phyloP scores from a whole-genome alignment of 225 moss, liverwort and hornwort species.

The Marchantia polymorpha region DNA sequence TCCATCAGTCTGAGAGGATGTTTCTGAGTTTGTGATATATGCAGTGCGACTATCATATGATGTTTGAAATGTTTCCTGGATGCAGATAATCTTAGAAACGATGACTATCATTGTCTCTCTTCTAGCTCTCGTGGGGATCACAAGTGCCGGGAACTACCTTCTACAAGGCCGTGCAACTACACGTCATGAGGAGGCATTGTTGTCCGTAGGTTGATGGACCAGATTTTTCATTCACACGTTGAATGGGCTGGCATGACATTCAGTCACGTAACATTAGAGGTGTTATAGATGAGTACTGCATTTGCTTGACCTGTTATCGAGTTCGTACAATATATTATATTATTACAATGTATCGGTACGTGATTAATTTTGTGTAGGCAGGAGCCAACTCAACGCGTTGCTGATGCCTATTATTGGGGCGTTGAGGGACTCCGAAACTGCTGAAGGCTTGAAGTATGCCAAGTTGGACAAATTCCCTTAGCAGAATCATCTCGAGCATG shows the following conservation, averaged over 20 bases:
- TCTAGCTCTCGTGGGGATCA: background rate
- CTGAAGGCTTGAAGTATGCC: background rate
- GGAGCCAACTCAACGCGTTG: background rate
- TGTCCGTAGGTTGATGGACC: too few relatives aligned
- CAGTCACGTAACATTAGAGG: too few relatives aligned
- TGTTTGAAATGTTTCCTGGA: background rate
- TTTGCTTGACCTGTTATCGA: too few relatives aligned
- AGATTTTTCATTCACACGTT: too few relatives aligned
- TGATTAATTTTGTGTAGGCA: background rate
- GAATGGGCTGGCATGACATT: too few relatives aligned
- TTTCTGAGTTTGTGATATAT: too few relatives aligned
- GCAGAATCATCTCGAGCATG: background rate
- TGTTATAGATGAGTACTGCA: too few relatives aligned
- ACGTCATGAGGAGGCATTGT: too few relatives aligned
- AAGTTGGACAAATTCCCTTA: background rate
- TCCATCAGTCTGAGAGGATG: too few relatives aligned
- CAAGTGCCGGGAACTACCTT: background rate
- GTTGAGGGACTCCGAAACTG: background rate
- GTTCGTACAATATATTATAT: too few relatives aligned
- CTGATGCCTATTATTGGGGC: background rate
- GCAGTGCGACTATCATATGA: too few relatives aligned
- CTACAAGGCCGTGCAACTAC: background rate
- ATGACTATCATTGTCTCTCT: conserved; percentile 3
- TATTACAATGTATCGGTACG: background rate
- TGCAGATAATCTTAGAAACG: conserved; percentile 7